Base-by-base conservation (phyloP, 768 basidiomycete species). In the Leccinum olivaceopallidum region DNA sequence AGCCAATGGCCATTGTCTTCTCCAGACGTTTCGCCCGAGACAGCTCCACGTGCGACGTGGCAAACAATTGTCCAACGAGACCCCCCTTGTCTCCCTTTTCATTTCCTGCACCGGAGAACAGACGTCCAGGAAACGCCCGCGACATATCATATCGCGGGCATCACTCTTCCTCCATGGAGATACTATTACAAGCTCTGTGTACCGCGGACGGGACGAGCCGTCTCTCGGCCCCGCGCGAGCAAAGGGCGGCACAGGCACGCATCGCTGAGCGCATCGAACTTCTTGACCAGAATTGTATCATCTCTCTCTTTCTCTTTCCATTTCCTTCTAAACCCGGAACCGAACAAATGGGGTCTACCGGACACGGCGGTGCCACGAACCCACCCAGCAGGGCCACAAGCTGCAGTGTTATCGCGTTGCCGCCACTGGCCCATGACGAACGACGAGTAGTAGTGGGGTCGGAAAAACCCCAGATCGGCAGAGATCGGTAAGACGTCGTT, bases 21-120 rank as follows among this genome's bases (percentile, higher is more conserved):
- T 32, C 22, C 37, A 22, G 5, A 22, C 52, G 62, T 65, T 59
- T 66, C 53, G 50, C 47, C 60, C 14, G 42, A 67, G 66, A 63
- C 42, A 22, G 54, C 24, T 18, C 60, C 37, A 61, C 20, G 42
- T 34, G 28, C 58, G 59, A 65, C 64, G 36, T 62, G 64, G 32
- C 56, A 54, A 53, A 34, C 30, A 32, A 32, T 28, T 24, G 26
- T 20, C 4, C 44, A 53, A 22, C 52, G 52, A 53, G 52, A 53
- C 52, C 52, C 52, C 53, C 32, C 14, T 34, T 3, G 4, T 34
- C 30, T 7, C 18, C n/a, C 18, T n/a, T 32, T 34, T 53, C 51
- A 52, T 52, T 30, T 51, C 22, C 12, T 13, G 13, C 16, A 6
- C 53, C 30, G 22, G 36, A 54, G 51, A 22, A 22, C 2, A 12